Percentiles rank a stretch among this genome's conserved stretches.
These are phyloP conservation scores for Cladobotryum mycophilum DNA, from an alignment of 2,329 filamentous ascomycete species.

Conservation along the genomic window DNA sequence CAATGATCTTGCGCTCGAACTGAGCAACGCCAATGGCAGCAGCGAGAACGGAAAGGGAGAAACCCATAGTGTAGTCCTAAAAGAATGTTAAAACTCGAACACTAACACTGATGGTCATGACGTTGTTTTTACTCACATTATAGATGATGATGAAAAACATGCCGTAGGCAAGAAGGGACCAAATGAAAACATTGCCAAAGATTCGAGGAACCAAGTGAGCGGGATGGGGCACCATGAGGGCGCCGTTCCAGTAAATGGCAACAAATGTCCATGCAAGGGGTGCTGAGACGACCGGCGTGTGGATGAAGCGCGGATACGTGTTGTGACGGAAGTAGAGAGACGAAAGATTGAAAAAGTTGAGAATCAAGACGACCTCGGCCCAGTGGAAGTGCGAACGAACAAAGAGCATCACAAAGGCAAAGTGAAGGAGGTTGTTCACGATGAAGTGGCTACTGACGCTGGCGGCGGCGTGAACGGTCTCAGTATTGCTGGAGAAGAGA, in stretches of 20 bases:
- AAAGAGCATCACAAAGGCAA: conserved; percentile 79
- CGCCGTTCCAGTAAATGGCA: conserved; percentile 83
- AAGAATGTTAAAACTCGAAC: neutral
- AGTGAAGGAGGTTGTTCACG: conserved; percentile 74
- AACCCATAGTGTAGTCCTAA: conserved; percentile 68
- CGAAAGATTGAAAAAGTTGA: conserved; percentile 78
- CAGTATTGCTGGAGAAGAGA: conserved; percentile 62
- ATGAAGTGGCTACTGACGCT: conserved; percentile 82
- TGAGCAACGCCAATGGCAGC: conserved; percentile 74
- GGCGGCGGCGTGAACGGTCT: conserved; percentile 61
- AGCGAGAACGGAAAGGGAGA: conserved; percentile 65
- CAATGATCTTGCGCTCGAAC: conserved; percentile 64
- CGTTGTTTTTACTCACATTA: conserved; percentile 46
- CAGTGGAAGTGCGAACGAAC: conserved; percentile 68
- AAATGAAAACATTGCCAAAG: conserved; percentile 82
- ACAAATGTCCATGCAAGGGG: conserved; percentile 81
- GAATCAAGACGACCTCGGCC: conserved; percentile 66
- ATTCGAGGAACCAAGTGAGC: conserved; percentile 64
- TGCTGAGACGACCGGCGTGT: conserved; percentile 66
- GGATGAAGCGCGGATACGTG: conserved; percentile 65
- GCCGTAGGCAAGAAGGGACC: conserved; percentile 73
- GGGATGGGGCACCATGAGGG: conserved; percentile 68
- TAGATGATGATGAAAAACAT: conserved; percentile 67
- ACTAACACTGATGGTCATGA: neutral
- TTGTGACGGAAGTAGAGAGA: conserved; percentile 76